phyloP scores from a whole-genome alignment of 225 moss, liverwort and hornwort species.

The Physcomitrium patens region DNA sequence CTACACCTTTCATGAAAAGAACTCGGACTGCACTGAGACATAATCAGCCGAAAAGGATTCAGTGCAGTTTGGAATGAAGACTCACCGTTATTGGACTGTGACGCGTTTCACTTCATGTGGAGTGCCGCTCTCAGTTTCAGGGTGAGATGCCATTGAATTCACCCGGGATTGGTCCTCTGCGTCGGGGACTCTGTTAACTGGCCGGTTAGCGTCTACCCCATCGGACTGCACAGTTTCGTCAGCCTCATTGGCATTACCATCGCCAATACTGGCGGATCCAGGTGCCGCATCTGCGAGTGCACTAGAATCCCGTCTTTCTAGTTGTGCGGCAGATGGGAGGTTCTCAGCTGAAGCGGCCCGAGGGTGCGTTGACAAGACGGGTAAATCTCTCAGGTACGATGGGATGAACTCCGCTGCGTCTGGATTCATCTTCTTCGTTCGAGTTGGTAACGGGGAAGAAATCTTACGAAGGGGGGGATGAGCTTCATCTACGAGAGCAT shows the following conservation, averaged over 20 bases:
- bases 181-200: constrained; percentile 4
- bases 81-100: constrained; percentile 46
- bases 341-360: constrained; percentile 26
- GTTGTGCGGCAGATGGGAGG: constrained; percentile 14
- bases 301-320: constrained; percentile 30
- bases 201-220: constrained; percentile 14
- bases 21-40: no score
- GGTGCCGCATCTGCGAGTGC: background rate
- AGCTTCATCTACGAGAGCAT: constrained; percentile 37
- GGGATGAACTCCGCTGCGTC: constrained; percentile 67
- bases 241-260: constrained; percentile 21
- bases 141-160: constrained; percentile 24
- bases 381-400: constrained; percentile 43
- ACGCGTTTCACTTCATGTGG: constrained; percentile 40
- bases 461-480: constrained; percentile 26
- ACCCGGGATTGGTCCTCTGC: constrained; percentile 19
- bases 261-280: background rate
- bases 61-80: background rate
- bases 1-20: no score
- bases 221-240: constrained; percentile 20
- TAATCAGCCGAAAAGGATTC: background rate
- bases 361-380: constrained; percentile 20
- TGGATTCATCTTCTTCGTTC: constrained; percentile 61
- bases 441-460: constrained; percentile 31
- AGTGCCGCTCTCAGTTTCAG: constrained; percentile 32